Percentiles rank a stretch among this genome's conserved stretches.
phyloP scores from a whole-genome alignment of 2,329 filamentous ascomycete species.

The Botryosphaeria dothidea region DNA sequence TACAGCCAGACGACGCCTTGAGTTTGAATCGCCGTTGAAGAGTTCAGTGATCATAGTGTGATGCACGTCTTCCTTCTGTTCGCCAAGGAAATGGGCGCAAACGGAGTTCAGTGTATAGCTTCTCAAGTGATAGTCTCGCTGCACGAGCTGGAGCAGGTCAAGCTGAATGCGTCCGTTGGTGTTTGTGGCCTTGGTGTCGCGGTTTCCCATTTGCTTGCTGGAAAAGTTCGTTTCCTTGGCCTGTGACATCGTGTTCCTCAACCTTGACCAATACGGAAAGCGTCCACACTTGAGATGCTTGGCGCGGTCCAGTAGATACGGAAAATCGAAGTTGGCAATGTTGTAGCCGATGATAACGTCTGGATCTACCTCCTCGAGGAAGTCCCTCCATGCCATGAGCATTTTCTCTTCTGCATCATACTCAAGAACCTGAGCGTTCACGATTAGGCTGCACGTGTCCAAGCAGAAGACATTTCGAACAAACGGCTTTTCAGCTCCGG shows the following conservation, averaged over 20 bases:
- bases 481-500: constrained; percentile 94
- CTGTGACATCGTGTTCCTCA: constrained; percentile 69
- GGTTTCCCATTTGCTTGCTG: constrained; percentile 97
- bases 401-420: constrained; percentile 82
- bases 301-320: constrained; percentile 87
- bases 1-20: constrained; percentile 82
- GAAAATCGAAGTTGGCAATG: constrained; percentile 97
- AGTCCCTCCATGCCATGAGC: constrained; percentile 90
- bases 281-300: constrained; percentile 75
- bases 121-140: constrained; percentile 90
- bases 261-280: constrained; percentile 86
- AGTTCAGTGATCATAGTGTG: constrained; percentile 99
- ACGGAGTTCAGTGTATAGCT: constrained; percentile 98
- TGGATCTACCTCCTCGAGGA: constrained; percentile 85
- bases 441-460: constrained; percentile 87
- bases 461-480: constrained; percentile 95
- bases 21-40: constrained; percentile 94
- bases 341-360: constrained; percentile 99
- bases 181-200: constrained; percentile 91
- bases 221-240: constrained; percentile 83
- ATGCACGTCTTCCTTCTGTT: constrained; percentile 98
- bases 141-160: constrained; percentile 90
- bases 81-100: constrained; percentile 88
- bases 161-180: constrained; percentile 92
- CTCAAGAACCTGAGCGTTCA: constrained; percentile 89